phyloP scores from a whole-genome alignment of 2,329 filamentous ascomycete genomes.

The Colletotrichum gloeosporioides region DNA sequence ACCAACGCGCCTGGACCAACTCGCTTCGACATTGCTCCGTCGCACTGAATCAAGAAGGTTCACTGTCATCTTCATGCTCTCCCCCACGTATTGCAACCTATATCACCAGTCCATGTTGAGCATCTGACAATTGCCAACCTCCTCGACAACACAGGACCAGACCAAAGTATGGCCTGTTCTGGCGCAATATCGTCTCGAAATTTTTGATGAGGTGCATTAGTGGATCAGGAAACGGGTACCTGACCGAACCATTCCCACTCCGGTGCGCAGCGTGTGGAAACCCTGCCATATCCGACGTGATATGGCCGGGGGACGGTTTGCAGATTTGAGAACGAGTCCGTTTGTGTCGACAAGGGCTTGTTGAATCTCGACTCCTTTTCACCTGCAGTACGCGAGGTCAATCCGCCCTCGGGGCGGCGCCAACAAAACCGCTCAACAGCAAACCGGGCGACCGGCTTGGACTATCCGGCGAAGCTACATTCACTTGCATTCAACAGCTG shows the following conservation, averaged over 20 bases:
- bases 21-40: background rate
- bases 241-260: constrained; percentile 17
- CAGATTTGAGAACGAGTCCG: background rate
- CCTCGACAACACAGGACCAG: background rate
- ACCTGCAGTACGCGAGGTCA: background rate
- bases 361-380: constrained; percentile 9
- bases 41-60: background rate
- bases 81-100: background rate
- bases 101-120: background rate
- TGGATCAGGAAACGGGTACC: constrained; percentile 21
- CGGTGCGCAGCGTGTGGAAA: constrained; percentile 14
- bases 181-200: constrained; percentile 15
- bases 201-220: constrained; percentile 22
- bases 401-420: background rate
- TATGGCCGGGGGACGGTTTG: constrained; percentile 10
- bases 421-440: background rate
- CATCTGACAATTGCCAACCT: background rate
- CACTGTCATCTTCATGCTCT: background rate
- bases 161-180: constrained; percentile 9
- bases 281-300: constrained; percentile 17
- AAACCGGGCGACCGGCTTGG: background rate
- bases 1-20: background rate
- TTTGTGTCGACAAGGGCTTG: constrained; percentile 8
- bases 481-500: background rate
- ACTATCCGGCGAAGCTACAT: background rate